A percentile compares a stretch with the other conserved stretches of the same genome.
Conservation (phyloP, 306 rosid genomes). For the Rosa persica region DNA sequence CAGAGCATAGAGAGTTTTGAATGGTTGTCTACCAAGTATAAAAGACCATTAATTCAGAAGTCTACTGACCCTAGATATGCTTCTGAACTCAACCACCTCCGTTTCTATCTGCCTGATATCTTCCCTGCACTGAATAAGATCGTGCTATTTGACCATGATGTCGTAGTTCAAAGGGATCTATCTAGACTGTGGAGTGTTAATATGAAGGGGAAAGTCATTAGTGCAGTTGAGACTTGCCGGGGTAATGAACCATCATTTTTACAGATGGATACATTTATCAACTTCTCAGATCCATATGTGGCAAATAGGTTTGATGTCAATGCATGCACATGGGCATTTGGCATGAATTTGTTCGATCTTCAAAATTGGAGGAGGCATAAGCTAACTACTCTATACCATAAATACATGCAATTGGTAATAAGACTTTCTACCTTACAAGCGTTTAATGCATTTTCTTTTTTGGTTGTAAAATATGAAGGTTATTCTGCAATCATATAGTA, state of each 20-base stretch:
- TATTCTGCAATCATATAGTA: background rate
- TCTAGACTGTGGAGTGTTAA: constrained; percentile 62
- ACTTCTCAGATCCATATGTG: constrained; percentile 83
- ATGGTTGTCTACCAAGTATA: constrained; percentile 58
- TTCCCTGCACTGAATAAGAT: constrained; percentile 75
- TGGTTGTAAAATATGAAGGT: background rate
- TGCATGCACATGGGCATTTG: constrained; percentile 97
- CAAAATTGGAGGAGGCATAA: constrained; percentile 73
- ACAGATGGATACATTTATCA: constrained; percentile 62
- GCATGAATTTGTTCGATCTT: constrained; percentile 87
- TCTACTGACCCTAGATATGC: constrained; percentile 71
- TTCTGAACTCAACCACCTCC: constrained; percentile 88
- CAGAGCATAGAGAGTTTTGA: constrained; percentile 66
- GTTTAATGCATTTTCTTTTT: background rate
- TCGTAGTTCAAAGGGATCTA: constrained; percentile 86
- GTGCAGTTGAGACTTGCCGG: constrained; percentile 77
- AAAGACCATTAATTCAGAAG: constrained; percentile 36
- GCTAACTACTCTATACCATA: constrained; percentile 62
- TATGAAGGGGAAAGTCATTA: constrained; percentile 75
- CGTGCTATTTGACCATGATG: constrained; percentile 87
- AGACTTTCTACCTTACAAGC: background rate
- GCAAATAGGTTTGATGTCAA: constrained; percentile 63
- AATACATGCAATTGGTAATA: constrained; percentile 72
- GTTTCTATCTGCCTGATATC: constrained; percentile 81
- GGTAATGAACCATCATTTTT: constrained; percentile 54